Percentiles rank a stretch among this genome's conserved stretches.
phyloP scores from a whole-genome alignment of 257 asterid species.

The Jaltomata sinuosa region DNA sequence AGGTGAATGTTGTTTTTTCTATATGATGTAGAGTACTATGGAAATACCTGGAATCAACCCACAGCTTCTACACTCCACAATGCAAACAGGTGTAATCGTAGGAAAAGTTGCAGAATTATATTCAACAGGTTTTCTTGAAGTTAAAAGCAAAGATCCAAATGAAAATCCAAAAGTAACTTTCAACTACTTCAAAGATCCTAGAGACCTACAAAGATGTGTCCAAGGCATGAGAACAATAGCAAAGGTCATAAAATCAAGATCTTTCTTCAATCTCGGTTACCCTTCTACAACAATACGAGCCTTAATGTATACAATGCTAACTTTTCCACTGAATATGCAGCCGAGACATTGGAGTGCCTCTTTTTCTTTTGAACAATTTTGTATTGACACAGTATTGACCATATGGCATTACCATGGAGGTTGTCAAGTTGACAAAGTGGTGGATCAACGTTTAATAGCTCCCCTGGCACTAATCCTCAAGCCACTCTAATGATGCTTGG shows the following conservation, averaged over 20 bases:
- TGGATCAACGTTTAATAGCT: slow-evolving; percentile 52
- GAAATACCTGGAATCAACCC: not conserved
- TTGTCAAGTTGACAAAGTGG: slow-evolving; percentile 57
- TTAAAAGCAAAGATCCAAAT: slow-evolving; percentile 35
- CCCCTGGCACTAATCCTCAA: slow-evolving; percentile 88
- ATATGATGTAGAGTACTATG: slow-evolving; percentile 9
- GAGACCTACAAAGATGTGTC: slow-evolving; percentile 58
- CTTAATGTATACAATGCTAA: slow-evolving; percentile 20
- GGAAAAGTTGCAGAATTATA: slow-evolving; percentile 56
- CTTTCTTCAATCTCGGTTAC: slow-evolving; percentile 29
- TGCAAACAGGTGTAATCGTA: slow-evolving; percentile 31
- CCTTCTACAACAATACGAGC: slow-evolving; percentile 29
- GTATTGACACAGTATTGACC: slow-evolving; percentile 59
- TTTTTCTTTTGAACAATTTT: slow-evolving; percentile 48
- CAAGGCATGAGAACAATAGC: slow-evolving; percentile 40
- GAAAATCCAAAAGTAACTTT: slow-evolving; percentile 69
- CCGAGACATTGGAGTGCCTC: slow-evolving; percentile 22
- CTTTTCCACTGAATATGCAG: slow-evolving; percentile 38
- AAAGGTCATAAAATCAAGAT: slow-evolving; percentile 29
- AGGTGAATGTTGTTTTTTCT: not conserved
- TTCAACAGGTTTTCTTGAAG: slow-evolving; percentile 58
- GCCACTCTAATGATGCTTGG: slow-evolving; percentile 93
- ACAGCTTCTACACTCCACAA: not conserved
- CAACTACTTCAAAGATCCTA: slow-evolving; percentile 63
- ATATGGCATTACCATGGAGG: slow-evolving; percentile 95